Evolutionary conservation across 495 filamentous ascomycete genomes (phyloP), one percentile per base, ranked within the genome.

Genomic region (Tuber umbilicatum): DNA sequence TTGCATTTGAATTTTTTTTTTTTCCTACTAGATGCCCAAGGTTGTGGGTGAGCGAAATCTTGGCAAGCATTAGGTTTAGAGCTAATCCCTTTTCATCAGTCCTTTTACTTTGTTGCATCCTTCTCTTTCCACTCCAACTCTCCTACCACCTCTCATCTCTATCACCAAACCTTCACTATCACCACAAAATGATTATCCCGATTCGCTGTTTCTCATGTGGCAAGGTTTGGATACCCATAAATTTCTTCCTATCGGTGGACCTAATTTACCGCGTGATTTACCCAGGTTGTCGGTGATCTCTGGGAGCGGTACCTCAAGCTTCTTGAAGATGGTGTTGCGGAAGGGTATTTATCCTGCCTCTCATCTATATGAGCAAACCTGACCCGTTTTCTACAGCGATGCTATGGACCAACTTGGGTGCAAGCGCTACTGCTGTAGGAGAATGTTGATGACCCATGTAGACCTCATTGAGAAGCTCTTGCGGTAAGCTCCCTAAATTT

Each of bases 361-460:
- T 17, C 41, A 23, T 23, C 39, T 35, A 21, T 23, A 43, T 5
- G 68, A 69, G 21, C 39, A 12, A 43, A 37, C 50, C 69, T 81
- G 45, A 80, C n/a, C 40, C n/a, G 64, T 6, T 38, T 14, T 3
- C 10, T 64, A 69, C 73, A 95, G 93, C 79, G 93, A 97, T 80
- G 95, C 94, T 39, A 94, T 99, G 91, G 94, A 98, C 82, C 86
- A 92, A 75, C 89, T 98, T 14, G 93, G 93, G 42, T 93, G 94
- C 85, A 93, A 93, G 84, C 89, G 95, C 47, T 99, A 98, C 85
- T 99, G 95, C 87, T 99, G 95, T 85, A 91, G 95, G 69, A 90
- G 95, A 82, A 99, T 99, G 95, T 87, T 99, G 80, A 97, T 99
- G 93, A 99, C 95, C n/a, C 95, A 99, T 83, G 96, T 99, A 76